phyloP scores from a whole-genome alignment of 192 early-diverging fungal species.

The Podila epigama region DNA sequence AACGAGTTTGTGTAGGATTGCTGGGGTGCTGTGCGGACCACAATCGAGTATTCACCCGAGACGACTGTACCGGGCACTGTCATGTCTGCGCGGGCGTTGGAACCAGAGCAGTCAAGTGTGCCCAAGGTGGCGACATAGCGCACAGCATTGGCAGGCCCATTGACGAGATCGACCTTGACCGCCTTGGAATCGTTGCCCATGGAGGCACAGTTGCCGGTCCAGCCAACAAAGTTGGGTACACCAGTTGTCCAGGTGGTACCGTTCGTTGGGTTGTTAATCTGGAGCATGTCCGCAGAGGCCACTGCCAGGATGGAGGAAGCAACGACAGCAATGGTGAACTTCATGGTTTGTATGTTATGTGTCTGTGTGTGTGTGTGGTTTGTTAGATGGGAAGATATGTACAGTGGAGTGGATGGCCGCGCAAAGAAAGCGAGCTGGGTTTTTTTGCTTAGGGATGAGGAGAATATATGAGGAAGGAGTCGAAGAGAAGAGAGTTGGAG shows the following conservation, averaged over 20 bases:
- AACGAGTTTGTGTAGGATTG: slow-evolving; percentile 46
- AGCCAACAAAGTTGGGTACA: slow-evolving; percentile 43
- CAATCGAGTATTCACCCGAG: slow-evolving; percentile 38
- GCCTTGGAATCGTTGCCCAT: slow-evolving; percentile 40
- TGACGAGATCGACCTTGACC: slow-evolving; percentile 48
- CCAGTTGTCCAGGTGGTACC: slow-evolving; percentile 38
- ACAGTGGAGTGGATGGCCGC: background rate
- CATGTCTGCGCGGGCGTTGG: slow-evolving; percentile 46
- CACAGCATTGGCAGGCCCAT: slow-evolving; percentile 36
- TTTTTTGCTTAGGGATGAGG: too few relatives aligned
- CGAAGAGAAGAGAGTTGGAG: too few relatives aligned
- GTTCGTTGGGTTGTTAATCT: slow-evolving; percentile 46
- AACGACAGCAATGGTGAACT: slow-evolving; percentile 9
- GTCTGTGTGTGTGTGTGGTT: background rate
- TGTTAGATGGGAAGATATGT: background rate
- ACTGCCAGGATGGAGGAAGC: slow-evolving; percentile 1
- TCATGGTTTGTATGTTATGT: slow-evolving; percentile 8
- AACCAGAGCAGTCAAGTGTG: slow-evolving; percentile 34
- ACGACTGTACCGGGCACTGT: slow-evolving; percentile 29
- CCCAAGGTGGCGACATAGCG: slow-evolving; percentile 42
- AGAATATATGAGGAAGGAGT: too few relatives aligned
- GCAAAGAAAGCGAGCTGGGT: too few relatives aligned
- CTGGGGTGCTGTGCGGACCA: slow-evolving; percentile 34
- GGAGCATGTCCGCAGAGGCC: slow-evolving; percentile 38
- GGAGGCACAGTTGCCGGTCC: slow-evolving; percentile 46